Conservation (phyloP, 176 grass and related monocot genomes). For the Elymus sibiricus region DNA sequence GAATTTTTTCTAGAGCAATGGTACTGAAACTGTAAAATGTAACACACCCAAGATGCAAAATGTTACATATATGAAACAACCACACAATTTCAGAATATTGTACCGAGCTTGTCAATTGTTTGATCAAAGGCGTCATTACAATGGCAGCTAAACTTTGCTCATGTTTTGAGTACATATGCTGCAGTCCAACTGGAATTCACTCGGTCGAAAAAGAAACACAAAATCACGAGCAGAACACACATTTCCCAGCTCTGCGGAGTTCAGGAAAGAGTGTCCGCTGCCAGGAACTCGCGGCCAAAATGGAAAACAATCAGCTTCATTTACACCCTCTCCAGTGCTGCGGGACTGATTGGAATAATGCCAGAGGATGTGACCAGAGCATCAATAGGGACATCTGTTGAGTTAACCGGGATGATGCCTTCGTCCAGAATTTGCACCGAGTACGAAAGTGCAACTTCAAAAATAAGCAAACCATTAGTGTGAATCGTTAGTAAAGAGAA, state of each 20-base stretch:
- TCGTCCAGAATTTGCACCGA: slow-evolving; percentile 80
- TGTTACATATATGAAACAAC: neutral
- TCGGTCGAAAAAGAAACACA: neutral
- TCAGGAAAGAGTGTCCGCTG: neutral
- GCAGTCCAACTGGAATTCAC: neutral
- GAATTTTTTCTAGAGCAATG: neutral
- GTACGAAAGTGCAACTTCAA: slow-evolving; percentile 87
- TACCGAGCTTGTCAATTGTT: neutral
- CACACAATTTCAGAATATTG: neutral
- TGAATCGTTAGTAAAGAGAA: neutral
- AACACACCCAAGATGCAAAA: neutral
- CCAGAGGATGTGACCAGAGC: slow-evolving; percentile 61
- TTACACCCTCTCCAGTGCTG: slow-evolving; percentile 49
- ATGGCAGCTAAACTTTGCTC: neutral
- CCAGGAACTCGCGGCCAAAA: neutral
- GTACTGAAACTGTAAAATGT: neutral
- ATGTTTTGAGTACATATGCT: neutral
- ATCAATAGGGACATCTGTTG: slow-evolving; percentile 74
- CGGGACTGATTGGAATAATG: slow-evolving; percentile 61
- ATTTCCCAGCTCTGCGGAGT: neutral
- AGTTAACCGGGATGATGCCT: slow-evolving; percentile 52
- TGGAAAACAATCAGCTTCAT: neutral
- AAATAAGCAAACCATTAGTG: neutral
- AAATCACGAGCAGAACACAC: neutral
- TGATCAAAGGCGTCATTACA: neutral